These are phyloP conservation scores for Iris macrosiphon DNA, from an alignment of 106 monocot genomes.

Conservation along the genomic window DNA sequence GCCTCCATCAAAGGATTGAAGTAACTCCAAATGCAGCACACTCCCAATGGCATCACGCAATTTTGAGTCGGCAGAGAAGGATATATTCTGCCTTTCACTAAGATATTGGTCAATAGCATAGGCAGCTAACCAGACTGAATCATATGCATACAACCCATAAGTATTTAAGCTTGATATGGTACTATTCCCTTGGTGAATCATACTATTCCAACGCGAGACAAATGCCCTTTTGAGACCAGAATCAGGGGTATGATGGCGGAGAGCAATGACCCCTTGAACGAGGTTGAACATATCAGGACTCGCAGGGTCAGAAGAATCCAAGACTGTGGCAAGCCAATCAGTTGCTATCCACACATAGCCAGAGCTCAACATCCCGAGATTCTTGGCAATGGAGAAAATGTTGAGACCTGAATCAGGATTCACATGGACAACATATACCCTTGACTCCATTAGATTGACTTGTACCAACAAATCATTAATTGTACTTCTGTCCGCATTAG, in stretches of 20 bases:
- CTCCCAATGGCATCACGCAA: slow-evolving; percentile 32
- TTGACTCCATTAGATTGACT: slow-evolving; percentile 58
- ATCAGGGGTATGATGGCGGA: slow-evolving; percentile 47
- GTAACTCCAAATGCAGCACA: slow-evolving; percentile 18
- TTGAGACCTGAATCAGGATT: slow-evolving; percentile 64
- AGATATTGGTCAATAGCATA: slow-evolving; percentile 51
- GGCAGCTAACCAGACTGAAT: slow-evolving; percentile 65
- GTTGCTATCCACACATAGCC: slow-evolving; percentile 82
- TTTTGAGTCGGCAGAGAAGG: slow-evolving; percentile 48
- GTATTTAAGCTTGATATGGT: slow-evolving; percentile 34
- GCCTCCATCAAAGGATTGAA: slow-evolving; percentile 36
- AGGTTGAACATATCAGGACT: slow-evolving; percentile 23
- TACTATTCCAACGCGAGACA: slow-evolving; percentile 36
- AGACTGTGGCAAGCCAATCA: slow-evolving; percentile 55
- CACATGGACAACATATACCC: slow-evolving; percentile 57
- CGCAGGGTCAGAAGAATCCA: slow-evolving; percentile 28
- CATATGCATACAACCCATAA: slow-evolving; percentile 66
- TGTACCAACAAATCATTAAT: slow-evolving; percentile 32
- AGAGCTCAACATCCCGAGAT: slow-evolving; percentile 36
- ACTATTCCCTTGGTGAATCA: slow-evolving; percentile 8
- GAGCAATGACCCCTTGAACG: slow-evolving; percentile 47
- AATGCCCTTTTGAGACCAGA: slow-evolving; percentile 29
- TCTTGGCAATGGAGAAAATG: slow-evolving; percentile 45
- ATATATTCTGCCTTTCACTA: slow-evolving; percentile 19
- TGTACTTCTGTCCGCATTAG: slow-evolving; percentile 5